phyloP scores from a whole-genome alignment of 1,139 yeast genomes.

The Pichia cactophila region DNA sequence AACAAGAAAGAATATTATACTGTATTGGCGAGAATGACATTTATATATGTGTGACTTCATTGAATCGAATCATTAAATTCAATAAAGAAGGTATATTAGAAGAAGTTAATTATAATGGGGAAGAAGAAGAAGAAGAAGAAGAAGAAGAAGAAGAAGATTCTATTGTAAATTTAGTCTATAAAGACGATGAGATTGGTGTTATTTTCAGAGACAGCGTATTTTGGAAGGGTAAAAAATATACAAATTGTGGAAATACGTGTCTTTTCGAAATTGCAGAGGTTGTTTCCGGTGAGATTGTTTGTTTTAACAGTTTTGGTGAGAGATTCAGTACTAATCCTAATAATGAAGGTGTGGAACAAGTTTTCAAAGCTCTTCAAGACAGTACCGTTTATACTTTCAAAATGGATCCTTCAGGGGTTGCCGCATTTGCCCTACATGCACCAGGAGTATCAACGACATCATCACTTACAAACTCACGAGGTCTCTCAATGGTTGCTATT shows the following conservation, averaged over 20 bases:
- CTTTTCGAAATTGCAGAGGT: neutral
- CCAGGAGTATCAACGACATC: neutral
- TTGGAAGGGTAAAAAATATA: neutral
- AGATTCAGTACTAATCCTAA: neutral
- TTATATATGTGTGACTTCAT: neutral
- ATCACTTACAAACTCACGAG: neutral
- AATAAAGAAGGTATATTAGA: neutral
- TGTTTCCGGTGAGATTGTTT: neutral
- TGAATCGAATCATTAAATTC: neutral
- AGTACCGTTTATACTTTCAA: neutral
- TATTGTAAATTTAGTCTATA: neutral
- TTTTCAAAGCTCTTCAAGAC: neutral
- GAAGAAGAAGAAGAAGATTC: neutral
- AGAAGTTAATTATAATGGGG: neutral
- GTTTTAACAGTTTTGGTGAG: neutral
- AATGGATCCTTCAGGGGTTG: neutral
- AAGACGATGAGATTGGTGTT: neutral
- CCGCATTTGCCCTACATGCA: neutral
- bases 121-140: neutral
- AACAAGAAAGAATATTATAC: neutral
- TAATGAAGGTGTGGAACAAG: neutral
- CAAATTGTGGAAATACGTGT: neutral
- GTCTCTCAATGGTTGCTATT: neutral
- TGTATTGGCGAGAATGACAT: neutral
- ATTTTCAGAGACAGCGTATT: neutral